Evolutionary conservation across 1,284 basidiomycete species (phyloP), one percentile per base, ranked within the genome.

Genomic region (Thecaphora thlaspeos): DNA sequence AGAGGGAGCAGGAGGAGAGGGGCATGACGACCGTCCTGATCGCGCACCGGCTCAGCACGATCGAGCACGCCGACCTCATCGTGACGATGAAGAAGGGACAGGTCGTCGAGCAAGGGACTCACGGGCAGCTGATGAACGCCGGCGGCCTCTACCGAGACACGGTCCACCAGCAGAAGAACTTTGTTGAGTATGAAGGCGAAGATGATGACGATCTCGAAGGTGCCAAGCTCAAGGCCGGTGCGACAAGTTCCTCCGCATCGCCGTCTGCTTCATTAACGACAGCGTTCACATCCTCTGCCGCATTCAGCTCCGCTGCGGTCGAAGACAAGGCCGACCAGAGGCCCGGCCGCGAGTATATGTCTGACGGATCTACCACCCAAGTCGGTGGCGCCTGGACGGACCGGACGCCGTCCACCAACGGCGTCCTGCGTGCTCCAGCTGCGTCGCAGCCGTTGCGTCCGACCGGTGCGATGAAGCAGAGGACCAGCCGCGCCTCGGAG

Each of bases 1-100:
- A 70, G 32, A 49, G 55, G 42, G 74, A 77, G 47, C 75, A 77
- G 55, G 43, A 51, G 36, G 41, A 62, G 43, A 53, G 75, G 4
- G 74, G 73, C 4, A 77, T 77, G 74, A 76, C 75, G 9, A 64
- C 57, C 18, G 62, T 70, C 23, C 49, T 75, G 38, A 70, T 76
- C n/a, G 75, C 75, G 4, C 75, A 77, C 48, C 70, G 75, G 28
- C 63, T 77, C 19, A 71, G 68, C 38, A 77, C 75, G 4, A 65
- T 77, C 34, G 62, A 67, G 49, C 64, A 76, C 22, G 75, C 75
- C 1, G 73, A 77, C 51, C 56, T 61, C 46, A 77, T 77, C 34
- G 55, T 76, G 18, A 70, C 71, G 11, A 59, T 77, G 41, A 58
- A 66, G 41, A 55, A 61, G 4, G 75, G 75, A 8, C 43, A 43